These are phyloP conservation scores for Rosa rugosa DNA, from an alignment of 306 rosid genomes.

Conservation along the genomic window DNA sequence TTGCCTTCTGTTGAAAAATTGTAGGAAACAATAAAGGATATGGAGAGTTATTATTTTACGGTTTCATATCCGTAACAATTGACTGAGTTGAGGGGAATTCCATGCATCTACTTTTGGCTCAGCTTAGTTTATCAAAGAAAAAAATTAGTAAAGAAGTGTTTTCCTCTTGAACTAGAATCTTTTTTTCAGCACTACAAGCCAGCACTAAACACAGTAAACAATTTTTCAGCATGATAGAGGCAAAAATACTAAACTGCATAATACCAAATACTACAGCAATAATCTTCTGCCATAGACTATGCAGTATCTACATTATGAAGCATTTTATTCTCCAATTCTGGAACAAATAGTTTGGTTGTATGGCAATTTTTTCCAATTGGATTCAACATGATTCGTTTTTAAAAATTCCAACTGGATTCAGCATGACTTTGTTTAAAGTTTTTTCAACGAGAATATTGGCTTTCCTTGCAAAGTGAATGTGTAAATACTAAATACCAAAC, in stretches of 20 bases:
- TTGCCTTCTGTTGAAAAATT: background rate
- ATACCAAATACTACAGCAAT: background rate
- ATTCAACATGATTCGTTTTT: background rate
- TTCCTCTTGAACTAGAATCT: background rate
- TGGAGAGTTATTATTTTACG: background rate
- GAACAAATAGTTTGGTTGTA: background rate
- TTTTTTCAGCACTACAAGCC: background rate
- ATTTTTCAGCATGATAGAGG: background rate
- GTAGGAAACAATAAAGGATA: background rate
- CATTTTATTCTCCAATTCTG: background rate
- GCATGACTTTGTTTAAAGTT: background rate
- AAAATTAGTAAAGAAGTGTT: background rate
- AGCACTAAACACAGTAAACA: background rate
- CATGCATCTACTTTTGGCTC: background rate
- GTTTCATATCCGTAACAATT: background rate
- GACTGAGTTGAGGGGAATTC: background rate
- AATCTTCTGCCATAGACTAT: too few relatives aligned
- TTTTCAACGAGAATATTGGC: too few relatives aligned
- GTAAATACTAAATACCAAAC: slow-evolving; percentile 7
- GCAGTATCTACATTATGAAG: background rate
- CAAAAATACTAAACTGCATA: background rate
- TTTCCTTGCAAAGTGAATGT: background rate
- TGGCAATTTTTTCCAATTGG: background rate
- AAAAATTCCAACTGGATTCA: background rate
- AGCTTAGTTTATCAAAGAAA: background rate